Conservation (phyloP, 2,329 filamentous ascomycete species). For the Corinectria fuckeliana region DNA sequence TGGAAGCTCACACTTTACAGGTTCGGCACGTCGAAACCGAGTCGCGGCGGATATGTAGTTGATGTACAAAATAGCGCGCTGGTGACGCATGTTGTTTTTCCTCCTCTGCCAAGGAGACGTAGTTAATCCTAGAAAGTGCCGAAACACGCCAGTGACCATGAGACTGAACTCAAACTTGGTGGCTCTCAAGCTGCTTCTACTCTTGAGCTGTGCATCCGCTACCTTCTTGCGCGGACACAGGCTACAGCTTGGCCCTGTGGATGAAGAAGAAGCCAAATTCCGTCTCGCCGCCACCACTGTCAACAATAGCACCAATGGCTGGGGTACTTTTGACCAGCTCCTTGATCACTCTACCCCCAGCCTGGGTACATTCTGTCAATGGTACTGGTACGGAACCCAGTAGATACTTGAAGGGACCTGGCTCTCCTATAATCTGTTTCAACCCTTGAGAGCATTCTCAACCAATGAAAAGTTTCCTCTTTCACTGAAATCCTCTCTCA, state of each 20-base stretch:
- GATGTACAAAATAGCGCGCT: background rate
- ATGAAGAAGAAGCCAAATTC: background rate
- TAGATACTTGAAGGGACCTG: slow-evolving; percentile 76
- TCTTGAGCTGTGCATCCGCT: background rate
- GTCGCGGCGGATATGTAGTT: background rate
- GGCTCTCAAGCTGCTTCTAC: slow-evolving; percentile 3
- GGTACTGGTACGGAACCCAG: slow-evolving; percentile 81
- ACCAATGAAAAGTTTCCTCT: too few species aligned
- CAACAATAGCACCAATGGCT: background rate
- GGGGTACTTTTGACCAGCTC: slow-evolving; percentile 56
- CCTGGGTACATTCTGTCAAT: slow-evolving; percentile 68
- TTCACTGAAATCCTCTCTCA: too few species aligned
- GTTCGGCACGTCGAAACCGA: background rate
- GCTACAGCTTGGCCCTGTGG: slow-evolving; percentile 1
- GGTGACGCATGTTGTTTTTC: background rate
- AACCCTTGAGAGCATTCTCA: slow-evolving; percentile 67
- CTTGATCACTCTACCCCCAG: slow-evolving; percentile 64
- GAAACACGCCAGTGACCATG: background rate
- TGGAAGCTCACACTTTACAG: background rate
- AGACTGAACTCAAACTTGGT: background rate
- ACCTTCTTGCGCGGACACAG: slow-evolving; percentile 5
- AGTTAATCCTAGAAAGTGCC: background rate
- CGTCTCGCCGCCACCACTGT: background rate
- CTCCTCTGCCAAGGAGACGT: background rate
- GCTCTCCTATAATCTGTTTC: slow-evolving; percentile 77